Evolutionary conservation across 768 basidiomycete species (phyloP).

Genomic region (Exsudoporus frostii): DNA sequence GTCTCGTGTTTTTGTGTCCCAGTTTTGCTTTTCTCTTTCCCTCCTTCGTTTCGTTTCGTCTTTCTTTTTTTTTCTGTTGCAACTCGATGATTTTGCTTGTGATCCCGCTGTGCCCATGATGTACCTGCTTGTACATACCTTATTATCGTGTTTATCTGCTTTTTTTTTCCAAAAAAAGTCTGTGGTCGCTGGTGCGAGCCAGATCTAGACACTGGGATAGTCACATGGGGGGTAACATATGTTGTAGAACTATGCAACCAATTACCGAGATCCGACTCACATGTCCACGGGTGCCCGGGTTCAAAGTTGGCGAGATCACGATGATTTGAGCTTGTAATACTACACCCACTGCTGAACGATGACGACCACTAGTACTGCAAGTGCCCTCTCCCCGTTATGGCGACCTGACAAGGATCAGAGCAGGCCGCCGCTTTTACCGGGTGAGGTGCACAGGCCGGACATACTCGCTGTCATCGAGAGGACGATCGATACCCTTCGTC

Average conservation of each 20-base stretch:
- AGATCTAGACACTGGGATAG: constrained; percentile 2
- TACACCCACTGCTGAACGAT: neutral
- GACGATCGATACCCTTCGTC: constrained; percentile 49
- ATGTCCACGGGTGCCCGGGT: no score
- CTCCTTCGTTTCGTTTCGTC: neutral
- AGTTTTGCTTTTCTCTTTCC: neutral
- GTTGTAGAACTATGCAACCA: constrained; percentile 1
- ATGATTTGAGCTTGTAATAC: neutral
- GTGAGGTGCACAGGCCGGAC: constrained; percentile 50
- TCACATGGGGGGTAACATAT: neutral
- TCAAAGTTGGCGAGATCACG: no score
- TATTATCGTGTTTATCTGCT: constrained; percentile 35
- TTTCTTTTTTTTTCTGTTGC: constrained; percentile 2
- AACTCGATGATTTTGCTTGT: constrained; percentile 21
- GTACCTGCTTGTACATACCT: constrained; percentile 36
- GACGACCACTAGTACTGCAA: neutral
- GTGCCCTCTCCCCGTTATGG: neutral
- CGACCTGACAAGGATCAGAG: neutral
- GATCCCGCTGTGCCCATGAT: constrained; percentile 22
- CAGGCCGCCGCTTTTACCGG: neutral
- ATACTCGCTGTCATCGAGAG: constrained; percentile 59
- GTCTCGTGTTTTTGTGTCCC: constrained; percentile 8
- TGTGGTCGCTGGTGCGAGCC: neutral
- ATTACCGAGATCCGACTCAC: neutral
- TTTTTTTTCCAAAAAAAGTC: neutral